Percentiles rank a stretch among this genome's conserved stretches.
Evolutionary conservation across 371 early-diverging fungal genomes (phyloP).

Genomic region (Apophysomyces elegans): DNA sequence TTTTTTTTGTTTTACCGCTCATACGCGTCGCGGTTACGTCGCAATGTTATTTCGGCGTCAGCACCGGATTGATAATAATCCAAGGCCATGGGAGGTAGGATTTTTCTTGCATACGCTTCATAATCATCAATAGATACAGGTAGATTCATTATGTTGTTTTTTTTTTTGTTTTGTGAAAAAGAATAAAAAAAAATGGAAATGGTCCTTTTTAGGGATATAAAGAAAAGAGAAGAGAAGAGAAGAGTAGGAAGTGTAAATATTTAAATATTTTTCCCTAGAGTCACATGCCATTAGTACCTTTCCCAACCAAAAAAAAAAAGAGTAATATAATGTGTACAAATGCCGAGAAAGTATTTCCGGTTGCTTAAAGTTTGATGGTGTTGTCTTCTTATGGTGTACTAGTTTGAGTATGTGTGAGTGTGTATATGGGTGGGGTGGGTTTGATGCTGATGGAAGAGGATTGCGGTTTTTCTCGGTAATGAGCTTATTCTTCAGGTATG

Average conservation of each 20-base stretch:
- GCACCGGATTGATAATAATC: slow-evolving; percentile 29
- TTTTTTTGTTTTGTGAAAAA: background rate
- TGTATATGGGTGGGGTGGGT: background rate
- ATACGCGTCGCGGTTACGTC: slow-evolving; percentile 26
- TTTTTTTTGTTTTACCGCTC: slow-evolving; percentile 18
- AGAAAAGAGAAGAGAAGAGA: slow-evolving; percentile 1
- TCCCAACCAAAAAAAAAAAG: too few relatives aligned
- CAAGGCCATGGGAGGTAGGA: slow-evolving; percentile 17
- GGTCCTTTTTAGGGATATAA: background rate
- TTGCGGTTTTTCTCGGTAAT: background rate
- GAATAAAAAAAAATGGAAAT: slow-evolving; percentile 12
- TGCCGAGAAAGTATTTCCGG: too few relatives aligned
- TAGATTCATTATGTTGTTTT: slow-evolving; percentile 6
- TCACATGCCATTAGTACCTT: too few relatives aligned
- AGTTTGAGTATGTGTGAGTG: background rate
- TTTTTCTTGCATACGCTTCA: slow-evolving; percentile 23
- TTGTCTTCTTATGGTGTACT: background rate
- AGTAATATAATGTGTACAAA: too few relatives aligned
- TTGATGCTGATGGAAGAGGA: background rate
- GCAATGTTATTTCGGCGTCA: slow-evolving; percentile 21
- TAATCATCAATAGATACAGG: slow-evolving; percentile 30
- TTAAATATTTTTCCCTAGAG: too few relatives aligned
- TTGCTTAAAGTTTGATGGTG: background rate
- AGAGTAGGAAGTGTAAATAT: background rate
- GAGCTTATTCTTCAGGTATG: slow-evolving; percentile 17